Evolutionary conservation across 345 rosid genomes (phyloP).

Genomic region (Hypericum androsaemum): DNA sequence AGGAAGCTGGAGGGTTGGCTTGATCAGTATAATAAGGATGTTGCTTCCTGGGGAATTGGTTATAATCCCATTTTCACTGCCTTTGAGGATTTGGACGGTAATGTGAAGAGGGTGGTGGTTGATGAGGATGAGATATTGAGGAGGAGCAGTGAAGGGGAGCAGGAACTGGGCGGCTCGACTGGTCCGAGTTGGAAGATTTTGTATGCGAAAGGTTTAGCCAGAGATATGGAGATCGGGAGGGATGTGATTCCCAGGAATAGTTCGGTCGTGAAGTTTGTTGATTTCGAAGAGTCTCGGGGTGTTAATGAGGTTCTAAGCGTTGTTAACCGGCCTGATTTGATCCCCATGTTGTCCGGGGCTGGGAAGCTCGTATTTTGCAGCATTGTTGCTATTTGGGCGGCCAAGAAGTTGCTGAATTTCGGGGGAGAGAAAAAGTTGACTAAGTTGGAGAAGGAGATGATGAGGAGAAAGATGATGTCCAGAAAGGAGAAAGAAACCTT

Average conservation of each 20-base stretch:
- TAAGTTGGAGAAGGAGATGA: conserved; percentile 72
- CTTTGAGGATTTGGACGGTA: conserved; percentile 43
- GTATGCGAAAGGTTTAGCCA: conserved; percentile 54
- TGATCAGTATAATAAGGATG: conserved; percentile 47
- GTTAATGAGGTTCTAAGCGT: conserved; percentile 26
- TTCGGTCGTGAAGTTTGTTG: conserved; percentile 56
- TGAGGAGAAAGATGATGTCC: conserved; percentile 68
- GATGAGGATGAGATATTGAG: conserved; percentile 46
- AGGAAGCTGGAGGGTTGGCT: conserved; percentile 61
- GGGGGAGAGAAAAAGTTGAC: conserved; percentile 34
- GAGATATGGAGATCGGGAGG: conserved; percentile 50
- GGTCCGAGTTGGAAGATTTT: conserved; percentile 32
- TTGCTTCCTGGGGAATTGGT: conserved; percentile 68
- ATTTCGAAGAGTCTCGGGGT: conserved; percentile 28
- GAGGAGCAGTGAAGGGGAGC: conserved; percentile 27
- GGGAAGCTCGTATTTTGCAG: conserved; percentile 44
- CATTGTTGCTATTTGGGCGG: conserved; percentile 40
- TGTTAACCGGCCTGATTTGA: conserved; percentile 25
- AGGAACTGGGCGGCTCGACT: conserved; percentile 23
- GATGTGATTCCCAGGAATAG: conserved; percentile 54
- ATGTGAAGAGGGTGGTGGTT: conserved; percentile 44
- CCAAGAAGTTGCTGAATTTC: conserved; percentile 32
- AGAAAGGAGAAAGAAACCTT: conserved; percentile 43
- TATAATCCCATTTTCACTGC: conserved; percentile 54
- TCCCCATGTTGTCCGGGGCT: conserved; percentile 31